Conservation (phyloP, 2,329 filamentous ascomycete species). For the Scedosporium aurantiacum region DNA sequence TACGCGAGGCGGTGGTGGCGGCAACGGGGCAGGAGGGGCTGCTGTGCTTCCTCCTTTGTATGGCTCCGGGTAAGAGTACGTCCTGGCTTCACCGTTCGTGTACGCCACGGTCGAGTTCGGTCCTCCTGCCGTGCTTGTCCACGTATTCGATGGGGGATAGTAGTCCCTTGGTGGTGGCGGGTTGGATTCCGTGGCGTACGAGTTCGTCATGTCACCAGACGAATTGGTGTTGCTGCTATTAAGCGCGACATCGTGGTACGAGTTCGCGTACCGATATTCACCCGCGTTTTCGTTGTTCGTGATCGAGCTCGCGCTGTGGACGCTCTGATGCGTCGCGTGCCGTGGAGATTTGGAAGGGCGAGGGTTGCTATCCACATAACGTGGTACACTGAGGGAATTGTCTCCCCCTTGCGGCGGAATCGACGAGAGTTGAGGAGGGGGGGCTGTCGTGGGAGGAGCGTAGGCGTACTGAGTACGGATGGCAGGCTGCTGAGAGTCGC, state of each 20-base stretch:
- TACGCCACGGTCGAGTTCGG: constrained; percentile 32
- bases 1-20: constrained; percentile 23
- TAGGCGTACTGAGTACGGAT: constrained; percentile 47
- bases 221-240: constrained; percentile 16
- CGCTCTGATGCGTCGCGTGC: constrained; percentile 40
- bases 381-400: constrained; percentile 39
- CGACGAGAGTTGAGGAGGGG: constrained; percentile 32
- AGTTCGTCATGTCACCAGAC: constrained; percentile 17
- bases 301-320: constrained; percentile 38
- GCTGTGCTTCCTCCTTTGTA: constrained; percentile 29
- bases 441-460: constrained; percentile 36
- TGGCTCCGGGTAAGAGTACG: constrained; percentile 38
- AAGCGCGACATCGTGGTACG: constrained; percentile 22
- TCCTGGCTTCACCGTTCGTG: constrained; percentile 30
- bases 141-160: constrained; percentile 39
- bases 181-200: constrained; percentile 15
- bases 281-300: constrained; percentile 36
- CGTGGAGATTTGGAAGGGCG: constrained; percentile 47
- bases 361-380: constrained; percentile 44
- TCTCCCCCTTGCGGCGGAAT: constrained; percentile 30
- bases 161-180: constrained; percentile 32
- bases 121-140: constrained; percentile 33
- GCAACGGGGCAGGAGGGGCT: constrained; percentile 14
- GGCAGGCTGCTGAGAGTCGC: constrained; percentile 35
- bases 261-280: constrained; percentile 47